Percentiles rank a stretch among this genome's conserved stretches.
Conservation (phyloP, 345 rosid species). For the Psidium guajava region DNA sequence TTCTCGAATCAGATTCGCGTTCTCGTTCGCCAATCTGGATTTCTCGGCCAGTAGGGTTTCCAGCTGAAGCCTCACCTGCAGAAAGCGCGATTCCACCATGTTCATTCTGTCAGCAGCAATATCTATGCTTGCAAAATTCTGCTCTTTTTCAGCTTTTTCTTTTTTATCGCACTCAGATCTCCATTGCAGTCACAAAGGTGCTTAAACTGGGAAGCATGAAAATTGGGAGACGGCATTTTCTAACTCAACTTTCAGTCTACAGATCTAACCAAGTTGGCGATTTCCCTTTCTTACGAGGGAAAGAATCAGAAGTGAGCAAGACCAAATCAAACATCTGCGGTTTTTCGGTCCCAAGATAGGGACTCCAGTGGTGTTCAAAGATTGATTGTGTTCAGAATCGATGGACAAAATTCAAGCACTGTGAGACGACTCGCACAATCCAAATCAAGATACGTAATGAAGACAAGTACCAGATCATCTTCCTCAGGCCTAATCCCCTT, state of each 20-base stretch:
- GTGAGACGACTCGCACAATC: background rate
- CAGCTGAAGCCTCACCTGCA: conserved; percentile 85
- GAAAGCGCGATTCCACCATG: background rate
- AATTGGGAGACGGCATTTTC: too few species aligned
- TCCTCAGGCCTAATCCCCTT: conserved; percentile 78
- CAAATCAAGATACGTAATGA: background rate
- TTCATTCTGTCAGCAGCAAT: background rate
- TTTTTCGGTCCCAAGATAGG: background rate
- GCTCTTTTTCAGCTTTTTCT: background rate
- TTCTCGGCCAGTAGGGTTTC: conserved; percentile 87
- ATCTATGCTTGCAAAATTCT: background rate
- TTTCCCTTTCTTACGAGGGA: background rate
- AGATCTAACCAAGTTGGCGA: background rate
- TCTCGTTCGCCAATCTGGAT: conserved; percentile 78
- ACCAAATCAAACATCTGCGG: background rate
- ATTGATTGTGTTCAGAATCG: background rate
- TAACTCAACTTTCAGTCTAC: background rate
- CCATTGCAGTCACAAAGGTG: background rate
- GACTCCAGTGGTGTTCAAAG: background rate
- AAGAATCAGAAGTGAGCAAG: background rate
- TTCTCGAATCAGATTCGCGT: conserved; percentile 66
- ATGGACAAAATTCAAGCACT: background rate
- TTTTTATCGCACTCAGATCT: background rate
- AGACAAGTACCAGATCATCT: conserved; percentile 66
- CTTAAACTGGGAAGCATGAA: background rate